Base-by-base conservation (phyloP, 2,329 filamentous ascomycete genomes). In the Epichloe sylvatica region DNA sequence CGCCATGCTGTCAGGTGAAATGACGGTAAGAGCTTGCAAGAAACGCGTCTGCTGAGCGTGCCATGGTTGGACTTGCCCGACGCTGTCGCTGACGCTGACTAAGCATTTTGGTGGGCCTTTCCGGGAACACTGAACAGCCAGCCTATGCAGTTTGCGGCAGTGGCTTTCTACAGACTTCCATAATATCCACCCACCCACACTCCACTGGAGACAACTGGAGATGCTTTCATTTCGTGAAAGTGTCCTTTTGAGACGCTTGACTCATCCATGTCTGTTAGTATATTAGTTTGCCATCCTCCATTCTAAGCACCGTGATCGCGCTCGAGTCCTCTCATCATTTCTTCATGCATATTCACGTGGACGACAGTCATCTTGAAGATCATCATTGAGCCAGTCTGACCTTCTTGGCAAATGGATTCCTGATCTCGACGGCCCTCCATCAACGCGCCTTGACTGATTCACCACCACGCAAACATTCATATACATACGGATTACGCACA, bases 171-270 rank as follows among this genome's bases (percentile, higher is more conserved):
- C 38, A 23, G 36, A 42, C 25, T 47, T 36, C 46, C 23, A 47
- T 39, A 42, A 47, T 39, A 42, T 42, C 23, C 23, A 25, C 23
- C 23, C 23, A 25, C 23, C 44, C 40, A 47, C 46, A 38, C 37
- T 42, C 5, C 1, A 30, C 9, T 30, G 30, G 37, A 47, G n/a
- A 34, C 5, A 4, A 30, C 9, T 30, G 30, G 37, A 47, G n/a
- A 34, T 36, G 36, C 36, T 42, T 46, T 25, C 33, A 48, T 44
- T 50, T 48, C 17, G 38, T 40, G 17, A 19, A 54, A 35, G 53
- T 54, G 53, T 54, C 53, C 53, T 54, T 49, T 54, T 54, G 15
- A 35, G 38, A 6, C 35, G 21, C 7, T 51, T 50, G 47, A 54
- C 53, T 54, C 53, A 54, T 53, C 49, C 47, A 49, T 48, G 44